Evolutionary conservation across 192 early-diverging fungal genomes (phyloP).

Genomic region (Rhizophlyctis rosea): DNA sequence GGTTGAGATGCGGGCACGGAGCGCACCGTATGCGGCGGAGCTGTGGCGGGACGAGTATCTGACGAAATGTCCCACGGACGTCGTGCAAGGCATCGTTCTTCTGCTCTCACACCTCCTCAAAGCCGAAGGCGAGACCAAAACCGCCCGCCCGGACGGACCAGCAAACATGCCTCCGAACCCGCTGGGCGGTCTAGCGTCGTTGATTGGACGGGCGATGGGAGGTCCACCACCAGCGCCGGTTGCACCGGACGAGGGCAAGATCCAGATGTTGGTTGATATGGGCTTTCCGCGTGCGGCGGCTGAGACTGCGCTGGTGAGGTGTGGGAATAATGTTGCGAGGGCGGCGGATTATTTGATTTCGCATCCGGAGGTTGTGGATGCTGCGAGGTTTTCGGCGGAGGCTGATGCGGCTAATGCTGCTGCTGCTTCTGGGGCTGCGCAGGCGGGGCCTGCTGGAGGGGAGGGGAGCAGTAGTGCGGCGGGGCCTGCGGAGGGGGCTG

Average conservation of each 20-base stretch:
- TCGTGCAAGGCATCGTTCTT: constrained; percentile 59
- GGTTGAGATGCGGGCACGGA: constrained; percentile 54
- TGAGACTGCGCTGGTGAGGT: constrained; percentile 72
- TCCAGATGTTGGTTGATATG: constrained; percentile 81
- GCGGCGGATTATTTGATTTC: constrained; percentile 85
- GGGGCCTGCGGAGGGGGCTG: constrained; percentile 15
- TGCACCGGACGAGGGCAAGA: constrained; percentile 57
- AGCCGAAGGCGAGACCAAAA: constrained; percentile 63
- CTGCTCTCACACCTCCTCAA: constrained; percentile 68
- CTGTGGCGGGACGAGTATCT: constrained; percentile 67
- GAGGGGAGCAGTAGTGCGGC: constrained; percentile 24
- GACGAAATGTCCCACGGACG: constrained; percentile 43
- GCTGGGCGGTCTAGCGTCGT: constrained; percentile 19
- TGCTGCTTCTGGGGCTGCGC: constrained; percentile 13
- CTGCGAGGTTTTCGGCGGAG: constrained; percentile 35
- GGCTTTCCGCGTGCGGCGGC: constrained; percentile 79
- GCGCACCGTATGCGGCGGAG: constrained; percentile 57
- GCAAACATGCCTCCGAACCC: not conserved
- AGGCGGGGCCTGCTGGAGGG: constrained; percentile 1
- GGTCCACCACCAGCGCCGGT: constrained; percentile 31
- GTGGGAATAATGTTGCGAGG: constrained; percentile 69
- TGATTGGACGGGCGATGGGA: constrained; percentile 6
- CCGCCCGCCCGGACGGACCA: constrained; percentile 23
- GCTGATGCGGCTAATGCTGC: constrained; percentile 28
- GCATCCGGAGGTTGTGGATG: constrained; percentile 57